Conservation (phyloP, 176 grass and related monocot species). For the Aegilops longissima region DNA sequence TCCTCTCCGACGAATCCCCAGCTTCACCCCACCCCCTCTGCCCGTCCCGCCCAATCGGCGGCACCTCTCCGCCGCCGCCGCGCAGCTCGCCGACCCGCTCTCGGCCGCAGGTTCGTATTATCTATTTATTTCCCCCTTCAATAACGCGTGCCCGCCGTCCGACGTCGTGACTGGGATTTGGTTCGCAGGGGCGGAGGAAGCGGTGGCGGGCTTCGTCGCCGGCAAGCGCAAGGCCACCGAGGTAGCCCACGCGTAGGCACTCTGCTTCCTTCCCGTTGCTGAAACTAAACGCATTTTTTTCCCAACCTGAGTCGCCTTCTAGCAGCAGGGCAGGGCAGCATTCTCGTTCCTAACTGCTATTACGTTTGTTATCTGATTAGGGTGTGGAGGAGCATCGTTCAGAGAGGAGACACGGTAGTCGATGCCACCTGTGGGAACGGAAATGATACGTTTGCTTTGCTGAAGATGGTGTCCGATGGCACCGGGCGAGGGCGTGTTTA, state of each 20-base stretch:
- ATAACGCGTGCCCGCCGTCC: neutral
- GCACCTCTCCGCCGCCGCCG: conserved; percentile 35
- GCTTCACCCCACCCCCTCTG: neutral
- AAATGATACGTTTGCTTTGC: conserved; percentile 71
- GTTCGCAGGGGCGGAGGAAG: conserved; percentile 54
- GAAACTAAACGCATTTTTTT: neutral
- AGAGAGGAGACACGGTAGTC: conserved; percentile 67
- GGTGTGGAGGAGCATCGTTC: conserved; percentile 82
- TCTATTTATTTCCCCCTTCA: neutral
- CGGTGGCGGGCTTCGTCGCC: conserved; percentile 63
- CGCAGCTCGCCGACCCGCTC: neutral
- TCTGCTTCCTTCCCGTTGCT: neutral
- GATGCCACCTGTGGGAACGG: conserved; percentile 98
- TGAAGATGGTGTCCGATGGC: conserved; percentile 72
- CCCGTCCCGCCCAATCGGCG: conserved; percentile 5
- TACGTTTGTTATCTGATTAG: conserved; percentile 19
- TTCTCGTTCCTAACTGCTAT: neutral
- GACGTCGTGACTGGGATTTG: neutral
- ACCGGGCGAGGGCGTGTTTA: conserved; percentile 56
- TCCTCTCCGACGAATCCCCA: neutral
- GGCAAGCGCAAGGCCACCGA: conserved; percentile 85
- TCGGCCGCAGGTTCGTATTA: neutral
- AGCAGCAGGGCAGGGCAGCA: neutral
- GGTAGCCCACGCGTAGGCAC: conserved; percentile 89
- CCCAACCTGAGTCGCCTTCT: neutral